These are phyloP conservation scores for Coniophora puteana DNA, from an alignment of 1,284 basidiomycete genomes.

Conservation along the genomic window DNA sequence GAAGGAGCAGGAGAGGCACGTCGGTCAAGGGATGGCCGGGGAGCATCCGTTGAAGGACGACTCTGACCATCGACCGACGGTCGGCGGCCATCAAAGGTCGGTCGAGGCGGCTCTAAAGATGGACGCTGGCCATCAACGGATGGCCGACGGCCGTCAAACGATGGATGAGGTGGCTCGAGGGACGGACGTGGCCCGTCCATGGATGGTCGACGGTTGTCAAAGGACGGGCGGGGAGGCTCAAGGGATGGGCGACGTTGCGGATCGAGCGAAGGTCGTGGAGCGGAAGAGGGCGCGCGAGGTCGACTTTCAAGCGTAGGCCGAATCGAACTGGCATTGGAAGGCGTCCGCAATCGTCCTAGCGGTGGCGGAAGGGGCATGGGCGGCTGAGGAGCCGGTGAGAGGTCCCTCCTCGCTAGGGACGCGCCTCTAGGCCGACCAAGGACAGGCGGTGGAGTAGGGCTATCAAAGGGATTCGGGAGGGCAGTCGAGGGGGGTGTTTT, in stretches of 20 bases:
- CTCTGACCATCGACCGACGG: constrained; percentile 15
- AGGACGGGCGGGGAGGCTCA: neutral
- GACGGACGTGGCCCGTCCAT: constrained; percentile 11
- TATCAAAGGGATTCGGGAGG: constrained; percentile 13
- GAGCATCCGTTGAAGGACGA: constrained; percentile 9
- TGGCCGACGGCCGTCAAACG: constrained; percentile 12
- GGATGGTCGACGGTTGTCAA: constrained; percentile 7
- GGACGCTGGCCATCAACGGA: constrained; percentile 8
- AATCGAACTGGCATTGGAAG: constrained; percentile 9
- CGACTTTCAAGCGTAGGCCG: constrained; percentile 6
- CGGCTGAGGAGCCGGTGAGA: neutral
- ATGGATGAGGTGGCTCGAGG: constrained; percentile 14
- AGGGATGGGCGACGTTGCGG: no score
- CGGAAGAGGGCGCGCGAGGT: neutral
- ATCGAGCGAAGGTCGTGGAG: no score
- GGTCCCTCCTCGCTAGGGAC: constrained; percentile 14
- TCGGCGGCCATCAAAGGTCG: constrained; percentile 6
- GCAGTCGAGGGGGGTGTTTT: constrained; percentile 9
- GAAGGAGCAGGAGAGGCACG: constrained; percentile 8
- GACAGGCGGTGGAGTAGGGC: constrained; percentile 4
- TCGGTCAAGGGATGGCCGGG: constrained; percentile 16
- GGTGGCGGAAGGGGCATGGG: constrained; percentile 9
- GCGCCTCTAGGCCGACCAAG: constrained; percentile 13
- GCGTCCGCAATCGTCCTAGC: constrained; percentile 6
- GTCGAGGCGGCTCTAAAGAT: constrained; percentile 14